phyloP scores from a whole-genome alignment of 306 rosid species.

The Leucaena leucocephala region DNA sequence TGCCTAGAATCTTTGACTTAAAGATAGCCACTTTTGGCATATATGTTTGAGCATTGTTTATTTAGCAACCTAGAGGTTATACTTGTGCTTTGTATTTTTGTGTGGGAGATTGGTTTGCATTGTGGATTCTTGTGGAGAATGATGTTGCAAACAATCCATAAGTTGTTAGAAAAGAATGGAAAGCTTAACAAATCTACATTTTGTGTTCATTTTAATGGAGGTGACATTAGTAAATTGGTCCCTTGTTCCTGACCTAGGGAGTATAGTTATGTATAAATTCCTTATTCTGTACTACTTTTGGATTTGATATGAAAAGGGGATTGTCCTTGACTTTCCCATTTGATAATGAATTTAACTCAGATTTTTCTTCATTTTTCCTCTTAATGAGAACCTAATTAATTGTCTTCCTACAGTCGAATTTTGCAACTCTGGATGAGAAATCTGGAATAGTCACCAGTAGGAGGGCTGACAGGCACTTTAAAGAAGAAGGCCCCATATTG shows the following conservation, averaged over 20 bases:
- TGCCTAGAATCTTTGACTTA: not conserved
- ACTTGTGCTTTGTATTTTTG: not conserved
- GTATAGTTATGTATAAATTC: not conserved
- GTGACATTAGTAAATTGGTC: not conserved
- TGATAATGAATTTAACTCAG: constrained; percentile 1
- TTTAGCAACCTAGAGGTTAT: constrained; percentile 8
- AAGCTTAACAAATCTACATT: constrained; percentile 9
- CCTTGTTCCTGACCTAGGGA: constrained; percentile 4
- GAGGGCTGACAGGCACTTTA: constrained; percentile 97
- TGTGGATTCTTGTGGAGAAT: constrained; percentile 24
- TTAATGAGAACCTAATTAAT: constrained; percentile 22
- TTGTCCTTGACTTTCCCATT: constrained; percentile 16
- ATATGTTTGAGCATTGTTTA: constrained; percentile 1
- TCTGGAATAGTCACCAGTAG: constrained; percentile 78
- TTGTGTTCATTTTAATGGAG: constrained; percentile 4
- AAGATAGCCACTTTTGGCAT: not conserved
- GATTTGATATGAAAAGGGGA: constrained; percentile 2
- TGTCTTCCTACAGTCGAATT: constrained; percentile 69
- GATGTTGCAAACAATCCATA: not conserved
- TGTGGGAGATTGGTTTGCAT: not conserved
- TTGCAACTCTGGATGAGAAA: constrained; percentile 90
- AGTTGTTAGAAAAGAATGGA: not conserved
- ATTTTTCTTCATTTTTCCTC: constrained; percentile 22
- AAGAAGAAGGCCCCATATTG: constrained; percentile 91
- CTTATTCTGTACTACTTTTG: constrained; percentile 6